Conservation (phyloP, 345 rosid species). For the Gossypium stocksii region DNA sequence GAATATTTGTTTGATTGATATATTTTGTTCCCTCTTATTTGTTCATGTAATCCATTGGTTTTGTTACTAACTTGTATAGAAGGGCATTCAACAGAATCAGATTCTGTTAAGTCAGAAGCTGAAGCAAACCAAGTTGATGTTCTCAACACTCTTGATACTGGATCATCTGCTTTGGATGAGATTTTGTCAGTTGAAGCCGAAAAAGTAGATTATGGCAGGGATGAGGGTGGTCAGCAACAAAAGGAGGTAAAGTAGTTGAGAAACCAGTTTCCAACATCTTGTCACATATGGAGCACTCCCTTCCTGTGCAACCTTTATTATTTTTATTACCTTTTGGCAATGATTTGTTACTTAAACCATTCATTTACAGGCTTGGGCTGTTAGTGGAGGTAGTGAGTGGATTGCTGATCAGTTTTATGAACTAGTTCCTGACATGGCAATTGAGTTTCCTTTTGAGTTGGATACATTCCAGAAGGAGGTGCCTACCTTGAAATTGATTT, state of each 20-base stretch:
- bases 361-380: constrained; percentile 68
- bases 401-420: constrained; percentile 71
- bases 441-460: constrained; percentile 85
- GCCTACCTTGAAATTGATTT: constrained; percentile 5
- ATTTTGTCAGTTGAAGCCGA: constrained; percentile 60
- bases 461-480: constrained; percentile 96
- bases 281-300: constrained; percentile 2
- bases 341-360: constrained; percentile 16
- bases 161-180: constrained; percentile 64
- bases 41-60: not conserved
- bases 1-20: not conserved
- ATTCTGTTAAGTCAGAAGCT: constrained; percentile 37
- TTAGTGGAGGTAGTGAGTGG: constrained; percentile 56
- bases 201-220: constrained; percentile 30
- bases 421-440: constrained; percentile 90
- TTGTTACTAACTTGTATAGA: constrained; percentile 13
- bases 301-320: not conserved
- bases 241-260: constrained; percentile 46
- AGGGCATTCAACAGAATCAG: constrained; percentile 47
- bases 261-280: not conserved
- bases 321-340: constrained; percentile 3
- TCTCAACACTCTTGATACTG: constrained; percentile 32
- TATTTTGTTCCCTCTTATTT: not conserved
- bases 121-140: constrained; percentile 30
- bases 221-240: constrained; percentile 34